Base-by-base conservation (phyloP, 371 early-diverging fungal genomes). In the Circinella minor region DNA sequence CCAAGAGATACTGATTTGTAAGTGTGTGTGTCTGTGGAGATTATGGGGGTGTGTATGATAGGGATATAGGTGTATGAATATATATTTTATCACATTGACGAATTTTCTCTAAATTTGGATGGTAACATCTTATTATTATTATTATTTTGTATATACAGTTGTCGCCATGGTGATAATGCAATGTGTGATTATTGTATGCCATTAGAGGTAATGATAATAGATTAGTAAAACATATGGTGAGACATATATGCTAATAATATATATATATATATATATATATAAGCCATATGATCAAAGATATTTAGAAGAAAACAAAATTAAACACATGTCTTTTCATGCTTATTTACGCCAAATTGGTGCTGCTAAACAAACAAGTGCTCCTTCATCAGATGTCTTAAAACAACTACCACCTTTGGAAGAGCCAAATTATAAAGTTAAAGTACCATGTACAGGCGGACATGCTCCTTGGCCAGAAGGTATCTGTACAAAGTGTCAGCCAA, bases 181-280 rank as follows among this genome's bases (percentile, higher is more conserved):
- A 98, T 98, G 98, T 99, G 99, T 80, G 97, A 97, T 74, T 97
- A 99, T 78, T 99, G 99, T 77, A 90, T 94, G 91, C 98, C 99
- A 5, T 80, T 96, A 34, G 97, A 95, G 77, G 90, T 88, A 83
- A 6, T 6, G 43, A 43, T 43, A 68, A 14, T 43, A 20, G 8
- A n/a, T 54, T 48, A 57, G 15, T 17, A 15, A 15, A n/a, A 51
- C 6, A 11, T 6, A 43, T 3, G 9, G 6, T 3, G 43, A 43
- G 43, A 43, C 43, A 43, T 1, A 11, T 9, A 43, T 6, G 43
- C 6, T 6, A 43, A 43, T 9, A 43, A 20, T 49, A 17, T 6
- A 47, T 47, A 64, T 13, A 64, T 49, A 2, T 55, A 13, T 48
- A 4, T 69, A 43, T 11, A 43, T 43, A 9, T 43, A 43, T 2